Base-by-base conservation (phyloP, 169 alveolate species). In the Plasmodium gonderi region DNA sequence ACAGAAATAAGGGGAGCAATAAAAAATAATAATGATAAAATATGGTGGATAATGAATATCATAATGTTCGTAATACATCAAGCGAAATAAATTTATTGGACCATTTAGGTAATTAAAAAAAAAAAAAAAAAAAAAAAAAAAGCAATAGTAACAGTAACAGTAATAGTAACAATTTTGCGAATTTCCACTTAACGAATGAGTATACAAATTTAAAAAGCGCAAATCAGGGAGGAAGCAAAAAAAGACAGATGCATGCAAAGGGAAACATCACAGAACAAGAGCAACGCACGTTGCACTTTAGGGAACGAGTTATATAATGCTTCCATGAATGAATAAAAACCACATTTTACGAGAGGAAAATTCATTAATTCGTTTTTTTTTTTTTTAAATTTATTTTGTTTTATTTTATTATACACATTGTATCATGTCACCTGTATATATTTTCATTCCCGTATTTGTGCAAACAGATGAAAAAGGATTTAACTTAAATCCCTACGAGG, bases 21-120 rank as follows among this genome's bases (percentile, higher is more conserved):
- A 20, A 82, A 82, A 82, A 11, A 6, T 26, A 76, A 64, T 20
- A 76, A 75, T n/a, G n/a, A 75, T n/a, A 75, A 44, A 81, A 69
- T 44, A 82, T 69, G 92, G 76, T 69, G 81, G 92, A 83, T 49
- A 83, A 47, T 45, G 92, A 83, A 83, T 83, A 69, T 42, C 83
- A 83, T 69, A 80, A 68, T 47, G 83, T 74, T 44, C 47, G 20
- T n/a, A 54, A 72, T 76, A 83, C 60, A 83, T 36, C 75, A 69
- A 9, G 42, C 31, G 83, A 76, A 83, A 38, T 64, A 47, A 68
- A 31, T 69, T 40, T 47, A 29, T 14, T 26, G 60, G 42, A 42
- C 40, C 9, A 38, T 38, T 68, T 74, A 72, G 40, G 64, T 69
- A 76, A n/a, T 76, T 49, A 83, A 51, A 20, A 42, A 45, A 51